phyloP scores from a whole-genome alignment of 306 rosid genomes.

The Sphenostylis stenocarpa region DNA sequence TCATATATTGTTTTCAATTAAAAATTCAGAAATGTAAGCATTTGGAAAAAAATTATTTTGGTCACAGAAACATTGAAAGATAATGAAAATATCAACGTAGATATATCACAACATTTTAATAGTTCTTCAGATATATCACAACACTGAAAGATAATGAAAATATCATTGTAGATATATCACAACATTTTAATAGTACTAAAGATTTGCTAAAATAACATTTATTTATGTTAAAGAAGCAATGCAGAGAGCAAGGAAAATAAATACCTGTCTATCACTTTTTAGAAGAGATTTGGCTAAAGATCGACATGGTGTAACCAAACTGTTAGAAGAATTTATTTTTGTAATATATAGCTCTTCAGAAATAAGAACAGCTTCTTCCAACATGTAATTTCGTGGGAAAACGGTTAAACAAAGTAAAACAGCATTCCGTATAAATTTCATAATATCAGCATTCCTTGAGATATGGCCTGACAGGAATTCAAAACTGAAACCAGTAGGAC shows the following conservation, averaged over 20 bases:
- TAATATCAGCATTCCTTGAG: slow-evolving; percentile 55
- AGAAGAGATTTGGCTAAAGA: slow-evolving; percentile 79
- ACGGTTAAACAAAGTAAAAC: slow-evolving; percentile 71
- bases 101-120: neutral
- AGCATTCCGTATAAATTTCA: slow-evolving; percentile 76
- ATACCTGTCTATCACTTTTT: slow-evolving; percentile 88
- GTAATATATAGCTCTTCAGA: slow-evolving; percentile 75
- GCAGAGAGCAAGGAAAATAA: slow-evolving; percentile 13
- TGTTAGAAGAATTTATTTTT: slow-evolving; percentile 53
- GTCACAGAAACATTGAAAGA: neutral
- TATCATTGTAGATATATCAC: neutral
- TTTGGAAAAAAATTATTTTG: neutral
- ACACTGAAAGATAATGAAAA: too few species aligned
- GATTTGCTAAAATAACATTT: neutral
- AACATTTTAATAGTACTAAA: too few species aligned
- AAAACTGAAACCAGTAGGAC: slow-evolving; percentile 49
- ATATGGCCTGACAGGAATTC: slow-evolving; percentile 60
- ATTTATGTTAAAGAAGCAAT: neutral
- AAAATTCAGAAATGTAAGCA: neutral
- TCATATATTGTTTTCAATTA: neutral
- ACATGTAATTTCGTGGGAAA: slow-evolving; percentile 76
- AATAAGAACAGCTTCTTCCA: slow-evolving; percentile 85
- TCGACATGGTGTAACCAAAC: slow-evolving; percentile 74
- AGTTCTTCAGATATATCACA: neutral
- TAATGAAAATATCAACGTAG: slow-evolving; percentile 11